Evolutionary conservation across 225 moss, liverwort and hornwort genomes (phyloP).

Genomic region (Sphagnum tenellum): DNA sequence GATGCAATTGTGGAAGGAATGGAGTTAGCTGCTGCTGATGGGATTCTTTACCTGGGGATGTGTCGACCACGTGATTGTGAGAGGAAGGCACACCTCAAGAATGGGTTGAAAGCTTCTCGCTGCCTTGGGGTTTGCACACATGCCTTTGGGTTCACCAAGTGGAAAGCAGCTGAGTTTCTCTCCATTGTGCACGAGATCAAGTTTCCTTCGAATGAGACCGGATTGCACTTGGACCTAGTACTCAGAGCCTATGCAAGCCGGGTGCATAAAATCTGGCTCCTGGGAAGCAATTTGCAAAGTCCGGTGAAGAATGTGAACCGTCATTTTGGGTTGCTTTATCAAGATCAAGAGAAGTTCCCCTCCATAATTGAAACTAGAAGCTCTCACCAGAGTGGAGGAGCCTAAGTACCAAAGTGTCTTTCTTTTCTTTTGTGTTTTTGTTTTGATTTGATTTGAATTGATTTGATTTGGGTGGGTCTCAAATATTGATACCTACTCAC

Average conservation of each 20-base stretch:
- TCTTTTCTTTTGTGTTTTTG: too few relatives aligned
- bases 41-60: constrained; percentile 10
- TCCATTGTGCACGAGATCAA: constrained; percentile 6
- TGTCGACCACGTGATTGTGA: constrained; percentile 1
- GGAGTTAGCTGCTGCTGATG: constrained; percentile 5
- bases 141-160: constrained; percentile 8
- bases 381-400: too few relatives aligned
- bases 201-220: not conserved
- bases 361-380: not conserved
- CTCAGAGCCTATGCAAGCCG: constrained; percentile 1
- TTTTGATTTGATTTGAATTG: too few relatives aligned
- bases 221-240: constrained; percentile 10
- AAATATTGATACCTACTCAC: too few relatives aligned
- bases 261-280: constrained; percentile 5
- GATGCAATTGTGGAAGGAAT: constrained; percentile 1
- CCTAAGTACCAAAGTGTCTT: too few relatives aligned
- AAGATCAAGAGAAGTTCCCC: constrained; percentile 8
- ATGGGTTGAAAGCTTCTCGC: not conserved
- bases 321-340: constrained; percentile 10
- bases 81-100: not conserved
- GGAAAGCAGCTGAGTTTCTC: constrained; percentile 6
- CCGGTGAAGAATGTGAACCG: not conserved
- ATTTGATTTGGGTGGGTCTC: too few relatives aligned
- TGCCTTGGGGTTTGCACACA: constrained; percentile 11
- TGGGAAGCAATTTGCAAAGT: constrained; percentile 3